A percentile compares a stretch with the other conserved stretches of the same genome.
phyloP scores from a whole-genome alignment of 768 basidiomycete genomes.

The Amanita subjunquillea region DNA sequence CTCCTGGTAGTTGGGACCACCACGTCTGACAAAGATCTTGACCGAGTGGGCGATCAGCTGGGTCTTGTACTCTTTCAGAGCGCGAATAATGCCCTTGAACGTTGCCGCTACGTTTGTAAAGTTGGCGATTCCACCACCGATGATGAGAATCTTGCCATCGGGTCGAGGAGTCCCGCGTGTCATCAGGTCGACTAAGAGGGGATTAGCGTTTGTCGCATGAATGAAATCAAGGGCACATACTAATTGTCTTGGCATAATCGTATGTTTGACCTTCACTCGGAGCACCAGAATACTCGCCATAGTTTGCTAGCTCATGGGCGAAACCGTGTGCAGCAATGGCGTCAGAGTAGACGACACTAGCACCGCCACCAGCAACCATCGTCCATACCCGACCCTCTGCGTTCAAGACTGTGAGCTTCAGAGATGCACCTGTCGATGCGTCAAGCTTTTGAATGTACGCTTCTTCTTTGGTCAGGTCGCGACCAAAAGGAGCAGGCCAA shows the following conservation, averaged over 20 bases:
- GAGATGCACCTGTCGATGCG: constrained; percentile 91
- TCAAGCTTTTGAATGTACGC: constrained; percentile 99
- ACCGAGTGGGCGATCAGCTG: constrained; percentile 78
- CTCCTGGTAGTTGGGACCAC: constrained; percentile 99
- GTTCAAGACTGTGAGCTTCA: constrained; percentile 96
- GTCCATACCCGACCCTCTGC: constrained; percentile 96
- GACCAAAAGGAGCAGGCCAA: constrained; percentile 93
- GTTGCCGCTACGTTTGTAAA: constrained; percentile 99
- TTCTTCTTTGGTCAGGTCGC: constrained; percentile 96
- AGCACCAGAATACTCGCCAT: constrained; percentile 98
- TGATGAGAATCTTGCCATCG: constrained; percentile 97
- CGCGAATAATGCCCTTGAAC: constrained; percentile 99
- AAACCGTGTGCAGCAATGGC: constrained; percentile 89
- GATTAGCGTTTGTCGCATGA: constrained; percentile 4
- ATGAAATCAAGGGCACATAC: constrained; percentile 30
- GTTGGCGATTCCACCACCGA: constrained; percentile 99
- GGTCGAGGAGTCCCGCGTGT: constrained; percentile 78
- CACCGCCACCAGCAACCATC: constrained; percentile 98
- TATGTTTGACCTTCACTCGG: constrained; percentile 98
- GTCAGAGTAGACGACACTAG: constrained; percentile 58
- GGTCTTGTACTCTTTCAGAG: constrained; percentile 86
- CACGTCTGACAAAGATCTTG: constrained; percentile 95
- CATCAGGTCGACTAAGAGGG: constrained; percentile 74
- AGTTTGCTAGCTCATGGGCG: constrained; percentile 97
- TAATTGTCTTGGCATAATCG: constrained; percentile 98